Percentiles rank a stretch among this genome's conserved stretches.
These are phyloP conservation scores for Coemansia sp. DNA, from an alignment of 192 early-diverging fungal species.

Conservation along the genomic window DNA sequence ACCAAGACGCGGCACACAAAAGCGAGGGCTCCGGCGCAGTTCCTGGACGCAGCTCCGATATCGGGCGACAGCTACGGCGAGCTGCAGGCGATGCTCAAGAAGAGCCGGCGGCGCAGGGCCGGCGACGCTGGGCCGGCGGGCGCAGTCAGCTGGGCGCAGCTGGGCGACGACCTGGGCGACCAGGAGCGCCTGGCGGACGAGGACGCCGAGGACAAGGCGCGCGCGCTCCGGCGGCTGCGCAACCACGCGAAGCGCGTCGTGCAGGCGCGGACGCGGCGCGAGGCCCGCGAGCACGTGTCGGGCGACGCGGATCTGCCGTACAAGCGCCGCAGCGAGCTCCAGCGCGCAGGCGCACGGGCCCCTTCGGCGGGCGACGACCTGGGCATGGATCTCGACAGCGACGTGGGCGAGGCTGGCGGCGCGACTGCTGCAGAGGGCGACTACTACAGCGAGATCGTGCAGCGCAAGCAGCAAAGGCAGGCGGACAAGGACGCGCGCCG, in stretches of 20 bases:
- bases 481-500: constrained; percentile 57
- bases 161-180: constrained; percentile 73
- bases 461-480: constrained; percentile 44
- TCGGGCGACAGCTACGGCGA: constrained; percentile 50
- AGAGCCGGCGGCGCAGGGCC: constrained; percentile 11
- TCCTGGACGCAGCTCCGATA: constrained; percentile 6
- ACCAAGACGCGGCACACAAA: constrained; percentile 12
- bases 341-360: constrained; percentile 38
- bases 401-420: constrained; percentile 32
- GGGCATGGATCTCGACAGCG: constrained; percentile 60
- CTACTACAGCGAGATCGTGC: constrained; percentile 57
- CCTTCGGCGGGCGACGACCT: constrained; percentile 54
- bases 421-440: constrained; percentile 53
- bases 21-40: not conserved
- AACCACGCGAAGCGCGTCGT: constrained; percentile 44
- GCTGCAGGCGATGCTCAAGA: constrained; percentile 31
- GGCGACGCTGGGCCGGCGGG: not conserved
- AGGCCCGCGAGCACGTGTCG: constrained; percentile 49
- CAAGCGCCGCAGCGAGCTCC: constrained; percentile 54
- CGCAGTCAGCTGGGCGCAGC: constrained; percentile 34
- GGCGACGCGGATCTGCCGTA: constrained; percentile 86
- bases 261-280: constrained; percentile 37
- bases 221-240: constrained; percentile 49
- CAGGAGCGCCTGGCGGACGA: constrained; percentile 67
- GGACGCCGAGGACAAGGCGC: constrained; percentile 79